phyloP scores from a whole-genome alignment of 2,329 filamentous ascomycete genomes.

The Grosmannia clavigera region DNA sequence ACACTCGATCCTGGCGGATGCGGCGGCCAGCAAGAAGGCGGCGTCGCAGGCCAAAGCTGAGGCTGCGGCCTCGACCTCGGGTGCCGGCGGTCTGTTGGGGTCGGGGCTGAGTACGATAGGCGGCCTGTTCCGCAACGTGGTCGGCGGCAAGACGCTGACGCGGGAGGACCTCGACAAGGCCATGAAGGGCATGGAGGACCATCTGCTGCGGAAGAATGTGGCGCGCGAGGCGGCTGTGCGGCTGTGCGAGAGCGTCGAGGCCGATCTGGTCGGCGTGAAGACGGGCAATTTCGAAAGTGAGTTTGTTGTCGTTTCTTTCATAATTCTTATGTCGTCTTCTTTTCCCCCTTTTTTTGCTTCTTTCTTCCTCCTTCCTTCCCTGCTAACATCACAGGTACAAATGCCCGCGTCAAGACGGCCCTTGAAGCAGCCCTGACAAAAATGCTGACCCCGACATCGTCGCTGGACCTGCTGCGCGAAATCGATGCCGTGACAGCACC shows the following conservation, averaged over 20 bases:
- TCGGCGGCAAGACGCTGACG: constrained; percentile 86
- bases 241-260: constrained; percentile 81
- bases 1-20: constrained; percentile 67
- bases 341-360: background rate
- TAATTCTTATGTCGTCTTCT: background rate
- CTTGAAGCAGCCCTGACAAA: constrained; percentile 90
- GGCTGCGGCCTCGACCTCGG: constrained; percentile 13
- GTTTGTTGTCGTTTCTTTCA: constrained; percentile 14
- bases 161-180: constrained; percentile 83
- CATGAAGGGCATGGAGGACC: constrained; percentile 91
- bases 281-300: constrained; percentile 77
- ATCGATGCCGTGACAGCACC: constrained; percentile 70
- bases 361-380: constrained; percentile 10
- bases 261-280: constrained; percentile 79
- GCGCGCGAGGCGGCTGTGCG: constrained; percentile 87
- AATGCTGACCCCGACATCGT: constrained; percentile 91
- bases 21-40: constrained; percentile 36
- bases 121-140: constrained; percentile 84
- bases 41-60: constrained; percentile 27
- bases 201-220: constrained; percentile 90
- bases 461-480: constrained; percentile 84
- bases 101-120: constrained; percentile 72
- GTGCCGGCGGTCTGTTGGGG: constrained; percentile 53
- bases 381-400: constrained; percentile 40
- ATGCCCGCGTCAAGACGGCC: constrained; percentile 67